Conservation (phyloP, 2,329 filamentous ascomycete genomes). For the Westerdykella ornata region DNA sequence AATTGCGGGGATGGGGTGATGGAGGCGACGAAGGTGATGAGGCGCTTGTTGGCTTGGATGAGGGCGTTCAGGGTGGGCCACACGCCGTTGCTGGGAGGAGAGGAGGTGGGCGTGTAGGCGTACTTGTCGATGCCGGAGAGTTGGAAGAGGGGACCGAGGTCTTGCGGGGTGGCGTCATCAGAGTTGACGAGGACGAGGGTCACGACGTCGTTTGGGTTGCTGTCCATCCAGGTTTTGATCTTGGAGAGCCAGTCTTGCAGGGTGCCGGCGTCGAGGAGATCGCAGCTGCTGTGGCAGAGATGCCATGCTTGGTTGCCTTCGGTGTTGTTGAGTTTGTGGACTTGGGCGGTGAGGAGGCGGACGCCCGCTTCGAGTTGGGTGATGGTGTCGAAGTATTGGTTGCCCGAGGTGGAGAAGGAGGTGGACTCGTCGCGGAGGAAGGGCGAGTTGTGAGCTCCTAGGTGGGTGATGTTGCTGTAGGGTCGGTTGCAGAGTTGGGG, state of each 20-base stretch:
- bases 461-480: slow-evolving; percentile 71
- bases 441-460: slow-evolving; percentile 68
- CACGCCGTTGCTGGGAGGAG: slow-evolving; percentile 39
- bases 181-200: slow-evolving; percentile 69
- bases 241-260: slow-evolving; percentile 57
- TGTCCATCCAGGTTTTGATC: slow-evolving; percentile 63
- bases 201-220: slow-evolving; percentile 66
- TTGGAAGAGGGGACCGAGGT: slow-evolving; percentile 46
- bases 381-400: slow-evolving; percentile 69
- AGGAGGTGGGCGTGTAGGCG: slow-evolving; percentile 46
- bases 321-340: slow-evolving; percentile 52
- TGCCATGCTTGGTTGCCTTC: slow-evolving; percentile 44
- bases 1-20: slow-evolving; percentile 32
- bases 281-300: slow-evolving; percentile 65
- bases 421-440: slow-evolving; percentile 62
- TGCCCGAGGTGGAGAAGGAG: slow-evolving; percentile 57
- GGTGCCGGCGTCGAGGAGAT: slow-evolving; percentile 61
- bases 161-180: slow-evolving; percentile 50
- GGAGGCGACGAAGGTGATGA: slow-evolving; percentile 63
- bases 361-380: slow-evolving; percentile 64
- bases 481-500: slow-evolving; percentile 62
- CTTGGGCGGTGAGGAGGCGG: slow-evolving; percentile 63
- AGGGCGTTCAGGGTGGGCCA: slow-evolving; percentile 70
- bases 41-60: slow-evolving; percentile 57
- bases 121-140: slow-evolving; percentile 53